Conservation (phyloP, 805 yeast species). For the Jamesozyma spencerorum region DNA sequence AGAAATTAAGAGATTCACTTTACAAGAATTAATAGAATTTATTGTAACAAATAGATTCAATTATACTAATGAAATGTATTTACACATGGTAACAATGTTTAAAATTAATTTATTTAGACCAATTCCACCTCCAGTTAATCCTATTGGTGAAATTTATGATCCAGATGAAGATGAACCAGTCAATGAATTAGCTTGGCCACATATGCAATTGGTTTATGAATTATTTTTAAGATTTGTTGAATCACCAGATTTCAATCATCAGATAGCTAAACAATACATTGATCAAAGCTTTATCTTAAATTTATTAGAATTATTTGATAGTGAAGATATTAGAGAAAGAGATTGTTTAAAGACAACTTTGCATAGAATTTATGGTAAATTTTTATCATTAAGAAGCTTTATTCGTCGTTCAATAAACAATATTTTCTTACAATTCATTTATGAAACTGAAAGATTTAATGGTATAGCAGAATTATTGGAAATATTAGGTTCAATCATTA, state of each 20-base stretch:
- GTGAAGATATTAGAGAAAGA: constrained; percentile 94
- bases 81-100: constrained; percentile 83
- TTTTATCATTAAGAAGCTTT: constrained; percentile 77
- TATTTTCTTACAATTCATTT: constrained; percentile 84
- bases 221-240: constrained; percentile 88
- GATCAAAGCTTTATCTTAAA: constrained; percentile 82
- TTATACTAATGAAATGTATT: constrained; percentile 85
- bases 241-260: constrained; percentile 89
- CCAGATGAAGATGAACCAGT: constrained; percentile 99
- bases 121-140: constrained; percentile 96
- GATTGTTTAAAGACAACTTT: constrained; percentile 91
- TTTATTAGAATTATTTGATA: constrained; percentile 81
- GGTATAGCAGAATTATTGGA: constrained; percentile 93
- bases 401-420: constrained; percentile 87
- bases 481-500: constrained; percentile 90
- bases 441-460: constrained; percentile 92
- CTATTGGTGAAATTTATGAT: constrained; percentile 90
- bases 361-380: constrained; percentile 94
- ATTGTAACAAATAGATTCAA: constrained; percentile 74
- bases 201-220: constrained; percentile 94
- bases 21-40: constrained; percentile 84
- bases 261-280: constrained; percentile 83
- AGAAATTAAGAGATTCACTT: constrained; percentile 77
- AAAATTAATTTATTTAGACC: constrained; percentile 84
- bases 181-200: constrained; percentile 95